Base-by-base conservation (phyloP, 106 monocot species). In the Alisma plantagoaquatica region DNA sequence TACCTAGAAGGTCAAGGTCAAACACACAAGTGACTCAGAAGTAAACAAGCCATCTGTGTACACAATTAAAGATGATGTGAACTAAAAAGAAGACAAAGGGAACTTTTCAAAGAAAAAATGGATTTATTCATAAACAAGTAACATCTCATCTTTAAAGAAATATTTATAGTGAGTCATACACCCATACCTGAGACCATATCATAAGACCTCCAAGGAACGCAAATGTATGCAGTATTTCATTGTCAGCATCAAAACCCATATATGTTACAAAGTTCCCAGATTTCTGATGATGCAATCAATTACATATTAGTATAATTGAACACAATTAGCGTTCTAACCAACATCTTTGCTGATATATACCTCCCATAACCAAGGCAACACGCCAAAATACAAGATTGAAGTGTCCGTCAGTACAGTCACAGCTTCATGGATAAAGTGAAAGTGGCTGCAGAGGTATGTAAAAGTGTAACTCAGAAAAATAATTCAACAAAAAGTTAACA, bases 311-410 rank as follows among this genome's bases (percentile, higher is more conserved):
- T 5, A 29, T 50, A 18, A 48, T 11, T 30, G 16, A 12, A 43
- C 24, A 64, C 42, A 66, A n/a, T n/a, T n/a, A n/a, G n/a, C n/a
- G n/a, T n/a, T 23, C 10, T 29, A 41, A 54, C 9, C 16, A 19
- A 17, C 15, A 30, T n/a, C 22, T 25, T 23, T 31, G 17, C 11
- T 29, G 12, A 30, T 46, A 14, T 26, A 72, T 74, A 91, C 91
- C 84, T 84, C 64, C 91, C 91, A 91, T 50, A 91, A 66, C 91
- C 81, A 91, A 14, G 91, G 91, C 33, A 91, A 56, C 54, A 81
- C 32, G 41, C 77, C 72, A 68, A 64, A 78, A 63, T 66, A 81
- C 72, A 91, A 64, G 57, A 91, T 75, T 59, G 80, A 24, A 51
- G 59, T 80, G 65, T 84, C 83, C 73, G 72, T 62, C 48, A 80